phyloP scores from a whole-genome alignment of 2,329 filamentous ascomycete species.

The Cyphellophora europaea region DNA sequence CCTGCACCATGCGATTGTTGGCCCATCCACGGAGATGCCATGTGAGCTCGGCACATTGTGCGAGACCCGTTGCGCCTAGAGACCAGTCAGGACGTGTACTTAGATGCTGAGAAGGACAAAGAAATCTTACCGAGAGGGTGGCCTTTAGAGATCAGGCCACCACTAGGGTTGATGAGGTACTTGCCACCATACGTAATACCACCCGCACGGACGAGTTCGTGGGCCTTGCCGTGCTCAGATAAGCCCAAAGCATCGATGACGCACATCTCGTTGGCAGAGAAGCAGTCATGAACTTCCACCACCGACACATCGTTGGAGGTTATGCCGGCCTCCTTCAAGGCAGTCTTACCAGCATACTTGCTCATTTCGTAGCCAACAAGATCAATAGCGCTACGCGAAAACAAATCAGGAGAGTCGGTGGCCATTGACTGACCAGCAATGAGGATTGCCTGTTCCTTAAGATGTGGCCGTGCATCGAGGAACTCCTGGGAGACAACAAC shows the following conservation, averaged over 20 bases:
- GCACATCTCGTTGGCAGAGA: slow-evolving; percentile 90
- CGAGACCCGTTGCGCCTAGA: slow-evolving; percentile 66
- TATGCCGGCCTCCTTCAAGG: slow-evolving; percentile 65
- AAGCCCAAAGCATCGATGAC: slow-evolving; percentile 80
- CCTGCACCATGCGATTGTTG: slow-evolving; percentile 67
- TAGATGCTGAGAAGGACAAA: no score
- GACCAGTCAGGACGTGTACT: slow-evolving; percentile 4
- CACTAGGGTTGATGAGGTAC: slow-evolving; percentile 83
- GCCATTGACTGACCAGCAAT: slow-evolving; percentile 81
- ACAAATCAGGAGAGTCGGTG: slow-evolving; percentile 74
- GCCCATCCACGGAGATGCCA: slow-evolving; percentile 97
- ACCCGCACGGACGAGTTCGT: slow-evolving; percentile 77
- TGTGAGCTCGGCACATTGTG: slow-evolving; percentile 87
- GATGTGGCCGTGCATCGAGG: slow-evolving; percentile 72
- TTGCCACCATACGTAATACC: slow-evolving; percentile 86
- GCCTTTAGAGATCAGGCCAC: slow-evolving; percentile 90
- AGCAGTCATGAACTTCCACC: slow-evolving; percentile 93
- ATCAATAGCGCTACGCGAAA: slow-evolving; percentile 73
- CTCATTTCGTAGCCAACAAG: slow-evolving; percentile 86
- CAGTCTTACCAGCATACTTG: slow-evolving; percentile 56
- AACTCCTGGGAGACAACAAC: slow-evolving; percentile 84
- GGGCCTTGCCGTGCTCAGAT: slow-evolving; percentile 69
- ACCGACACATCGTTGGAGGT: slow-evolving; percentile 63
- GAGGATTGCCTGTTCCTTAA: slow-evolving; percentile 72
- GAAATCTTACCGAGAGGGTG: slow-evolving; percentile 63